These are phyloP conservation scores for Russula virescens DNA, from an alignment of 768 basidiomycete species.

Conservation along the genomic window DNA sequence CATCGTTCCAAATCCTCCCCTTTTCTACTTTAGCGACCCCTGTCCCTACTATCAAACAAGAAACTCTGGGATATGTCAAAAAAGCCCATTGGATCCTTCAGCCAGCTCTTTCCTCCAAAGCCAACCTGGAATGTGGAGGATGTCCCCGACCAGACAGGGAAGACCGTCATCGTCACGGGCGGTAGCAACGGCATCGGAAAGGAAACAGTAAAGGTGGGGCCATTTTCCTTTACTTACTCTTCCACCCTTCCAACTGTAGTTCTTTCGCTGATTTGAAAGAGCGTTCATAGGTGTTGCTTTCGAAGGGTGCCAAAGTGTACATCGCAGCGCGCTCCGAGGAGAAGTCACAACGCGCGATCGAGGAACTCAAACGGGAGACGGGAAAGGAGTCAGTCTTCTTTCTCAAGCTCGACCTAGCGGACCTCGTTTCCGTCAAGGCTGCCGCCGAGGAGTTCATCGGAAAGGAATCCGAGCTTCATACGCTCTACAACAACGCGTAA, in stretches of 20 bases:
- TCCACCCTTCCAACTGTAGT: not conserved
- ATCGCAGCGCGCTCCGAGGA: slow-evolving; percentile 1
- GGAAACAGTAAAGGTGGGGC: not conserved
- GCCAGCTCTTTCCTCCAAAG: slow-evolving; percentile 1
- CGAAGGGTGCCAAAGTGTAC: slow-evolving; percentile 7
- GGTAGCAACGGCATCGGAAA: slow-evolving; percentile 2
- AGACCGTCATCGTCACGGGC: not conserved
- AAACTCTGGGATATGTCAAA: not conserved
- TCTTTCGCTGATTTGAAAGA: not conserved
- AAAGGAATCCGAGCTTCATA: not conserved
- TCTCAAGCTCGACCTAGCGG: not conserved
- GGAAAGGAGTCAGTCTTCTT: not conserved
- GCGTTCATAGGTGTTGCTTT: not conserved
- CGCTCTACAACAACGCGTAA: slow-evolving; percentile 7
- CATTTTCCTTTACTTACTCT: not conserved
- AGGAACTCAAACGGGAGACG: slow-evolving; percentile 3
- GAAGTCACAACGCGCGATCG: not conserved
- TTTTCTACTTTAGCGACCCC: too few species aligned
- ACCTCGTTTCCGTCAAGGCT: slow-evolving; percentile 4
- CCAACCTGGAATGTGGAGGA: not conserved
- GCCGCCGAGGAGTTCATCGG: not conserved
- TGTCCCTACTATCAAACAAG: too few species aligned
- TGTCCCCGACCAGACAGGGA: slow-evolving; percentile 1
- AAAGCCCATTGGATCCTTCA: not conserved
- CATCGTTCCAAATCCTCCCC: too few species aligned